phyloP scores from a whole-genome alignment of 495 filamentous ascomycete species.

The Cladorrhinum samala region DNA sequence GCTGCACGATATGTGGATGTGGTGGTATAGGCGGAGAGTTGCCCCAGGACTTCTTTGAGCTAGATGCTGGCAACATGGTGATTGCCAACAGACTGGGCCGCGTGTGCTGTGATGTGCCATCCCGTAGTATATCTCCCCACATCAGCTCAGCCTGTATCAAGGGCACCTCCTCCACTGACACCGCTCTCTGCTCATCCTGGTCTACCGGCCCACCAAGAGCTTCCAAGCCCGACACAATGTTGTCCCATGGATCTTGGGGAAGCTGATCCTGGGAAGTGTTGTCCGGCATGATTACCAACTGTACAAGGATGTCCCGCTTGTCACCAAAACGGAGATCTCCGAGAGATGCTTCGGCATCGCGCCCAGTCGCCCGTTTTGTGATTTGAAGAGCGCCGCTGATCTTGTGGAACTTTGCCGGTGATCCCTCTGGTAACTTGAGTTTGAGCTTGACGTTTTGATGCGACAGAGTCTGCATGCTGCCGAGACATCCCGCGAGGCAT shows the following conservation, averaged over 20 bases:
- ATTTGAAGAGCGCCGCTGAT: conserved; percentile 96
- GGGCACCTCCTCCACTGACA: conserved; percentile 91
- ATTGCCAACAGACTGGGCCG: conserved; percentile 93
- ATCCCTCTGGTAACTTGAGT: conserved; percentile 89
- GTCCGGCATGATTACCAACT: conserved; percentile 88
- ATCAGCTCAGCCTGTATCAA: conserved; percentile 91
- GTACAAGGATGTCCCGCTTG: conserved; percentile 94
- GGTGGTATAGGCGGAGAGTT: conserved; percentile 86
- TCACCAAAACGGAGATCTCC: conserved; percentile 95
- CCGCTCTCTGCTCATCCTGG: conserved; percentile 72
- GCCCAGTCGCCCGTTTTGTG: conserved; percentile 94
- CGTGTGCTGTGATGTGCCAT: conserved; percentile 81
- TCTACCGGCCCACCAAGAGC: conserved; percentile 89
- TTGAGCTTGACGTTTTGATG: conserved; percentile 98
- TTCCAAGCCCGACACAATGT: conserved; percentile 90
- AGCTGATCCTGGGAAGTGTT: conserved; percentile 76
- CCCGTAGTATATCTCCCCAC: conserved; percentile 90
- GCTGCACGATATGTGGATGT: conserved; percentile 90
- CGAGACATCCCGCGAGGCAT: conserved; percentile 91
- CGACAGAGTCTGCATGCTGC: conserved; percentile 90
- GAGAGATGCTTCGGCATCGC: conserved; percentile 87
- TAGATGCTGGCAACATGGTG: conserved; percentile 83
- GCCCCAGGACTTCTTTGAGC: conserved; percentile 55
- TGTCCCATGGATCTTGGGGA: conserved; percentile 95
- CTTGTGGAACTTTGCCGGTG: conserved; percentile 96